Evolutionary conservation across 345 rosid genomes (phyloP).

Genomic region (Nasturtium officinale): DNA sequence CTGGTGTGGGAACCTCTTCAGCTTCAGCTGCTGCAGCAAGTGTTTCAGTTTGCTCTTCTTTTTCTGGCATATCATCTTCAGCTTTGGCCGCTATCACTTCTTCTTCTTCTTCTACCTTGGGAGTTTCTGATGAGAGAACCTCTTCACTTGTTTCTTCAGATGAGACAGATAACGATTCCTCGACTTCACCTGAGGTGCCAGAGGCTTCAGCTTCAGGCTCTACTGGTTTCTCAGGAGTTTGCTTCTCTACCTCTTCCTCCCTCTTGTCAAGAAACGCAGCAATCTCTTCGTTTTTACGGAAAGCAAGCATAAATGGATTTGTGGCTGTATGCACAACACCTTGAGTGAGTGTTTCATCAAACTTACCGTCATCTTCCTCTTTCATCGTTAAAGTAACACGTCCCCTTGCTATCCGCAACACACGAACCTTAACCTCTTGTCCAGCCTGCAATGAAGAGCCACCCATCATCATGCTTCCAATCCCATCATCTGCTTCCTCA

Average conservation of each 20-base stretch:
- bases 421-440: conserved; percentile 76
- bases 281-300: conserved; percentile 72
- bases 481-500: conserved; percentile 76
- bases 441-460: conserved; percentile 65
- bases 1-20: conserved; percentile 49
- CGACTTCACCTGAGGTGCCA: conserved; percentile 35
- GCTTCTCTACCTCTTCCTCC: conserved; percentile 57
- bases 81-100: conserved; percentile 34
- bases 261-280: conserved; percentile 74
- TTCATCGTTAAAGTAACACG: conserved; percentile 89
- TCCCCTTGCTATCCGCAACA: conserved; percentile 67
- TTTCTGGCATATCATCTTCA: conserved; percentile 27
- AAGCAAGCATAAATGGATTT: conserved; percentile 79
- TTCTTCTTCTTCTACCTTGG: conserved; percentile 43
- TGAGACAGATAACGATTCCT: conserved; percentile 29
- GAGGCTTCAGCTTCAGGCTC: conserved; percentile 45
- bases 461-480: conserved; percentile 62
- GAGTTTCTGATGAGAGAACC: conserved; percentile 48
- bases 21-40: conserved; percentile 43
- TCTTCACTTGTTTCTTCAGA: conserved; percentile 50
- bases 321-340: conserved; percentile 69
- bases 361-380: conserved; percentile 58
- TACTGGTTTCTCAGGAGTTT: conserved; percentile 40
- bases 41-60: conserved; percentile 37
- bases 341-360: conserved; percentile 49